Evolutionary conservation across 768 basidiomycete species (phyloP), one percentile per base, ranked within the genome.

Genomic region (Cyathus striatus): DNA sequence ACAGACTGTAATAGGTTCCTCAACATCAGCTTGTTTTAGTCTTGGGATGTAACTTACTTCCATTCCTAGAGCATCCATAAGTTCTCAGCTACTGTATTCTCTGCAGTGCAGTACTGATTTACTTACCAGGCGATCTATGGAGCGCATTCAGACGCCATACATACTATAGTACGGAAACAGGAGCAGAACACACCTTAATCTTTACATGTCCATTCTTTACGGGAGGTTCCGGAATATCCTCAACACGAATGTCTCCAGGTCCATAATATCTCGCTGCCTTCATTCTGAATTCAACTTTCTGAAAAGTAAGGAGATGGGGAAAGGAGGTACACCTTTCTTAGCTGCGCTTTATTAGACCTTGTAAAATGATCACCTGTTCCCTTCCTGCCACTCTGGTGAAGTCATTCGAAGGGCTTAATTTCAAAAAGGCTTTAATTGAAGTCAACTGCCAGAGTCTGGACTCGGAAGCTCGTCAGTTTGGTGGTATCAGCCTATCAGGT

Each of bases 201-300:
- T 75, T 75, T 3, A 75, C 59, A 41, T 72, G 62, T 17, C 63
- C 65, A 10, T 51, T 55, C 9, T 61, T 57, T 9, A 59, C 48
- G 20, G 48, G 43, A 23, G 70, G 69, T 40, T 70, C 64, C 3
- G 62, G 56, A 13, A 73, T 63, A 17, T 69, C 52, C 35, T 75
- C 73, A 35, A 77, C 57, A 10, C 66, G 62, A 13, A 77, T 58
- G 42, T 72, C 65, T 7, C 63, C 61, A 23, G 67, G 64, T 3
- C 67, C 73, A 44, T 75, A 69, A 44, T 63, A 73, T 30, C 67
- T 64, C 23, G 68, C 68, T 24, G 72, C 72, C 41, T 63, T 72
- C 73, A 75, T 75, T 41, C n/a, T n/a, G n/a, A n/a, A n/a, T n/a
- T n/a, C n/a, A n/a, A n/a, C n/a, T n/a, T n/a, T n/a, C n/a, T n/a